phyloP scores from a whole-genome alignment of 2,329 filamentous ascomycete genomes.

The Aureobasidium leucospermi region DNA sequence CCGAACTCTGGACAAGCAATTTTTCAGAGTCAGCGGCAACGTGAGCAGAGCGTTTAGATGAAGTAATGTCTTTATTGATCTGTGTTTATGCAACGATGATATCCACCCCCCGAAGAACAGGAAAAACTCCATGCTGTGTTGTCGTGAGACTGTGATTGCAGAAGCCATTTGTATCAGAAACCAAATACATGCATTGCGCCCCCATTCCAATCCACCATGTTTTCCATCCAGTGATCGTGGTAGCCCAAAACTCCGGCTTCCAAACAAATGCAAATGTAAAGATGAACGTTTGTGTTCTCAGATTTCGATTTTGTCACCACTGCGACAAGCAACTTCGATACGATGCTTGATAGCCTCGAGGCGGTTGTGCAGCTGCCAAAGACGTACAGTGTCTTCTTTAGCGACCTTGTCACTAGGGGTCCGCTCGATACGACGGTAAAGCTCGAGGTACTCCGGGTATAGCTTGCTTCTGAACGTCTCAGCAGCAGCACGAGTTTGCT shows the following conservation, averaged over 20 bases:
- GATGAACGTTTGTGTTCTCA: background rate
- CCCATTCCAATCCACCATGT: background rate
- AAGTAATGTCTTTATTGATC: background rate
- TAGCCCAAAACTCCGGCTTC: background rate
- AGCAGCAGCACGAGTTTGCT: conserved; percentile 32
- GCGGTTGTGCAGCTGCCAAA: conserved; percentile 48
- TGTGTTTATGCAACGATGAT: background rate
- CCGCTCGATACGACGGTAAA: conserved; percentile 41
- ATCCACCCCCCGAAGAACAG: too few species aligned
- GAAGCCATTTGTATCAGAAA: background rate
- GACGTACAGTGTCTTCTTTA: conserved; percentile 41
- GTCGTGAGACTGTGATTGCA: background rate
- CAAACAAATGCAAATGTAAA: background rate
- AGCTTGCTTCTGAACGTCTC: conserved; percentile 47
- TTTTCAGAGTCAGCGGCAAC: background rate
- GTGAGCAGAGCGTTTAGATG: background rate
- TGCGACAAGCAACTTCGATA: conserved; percentile 30
- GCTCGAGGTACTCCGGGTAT: conserved; percentile 50
- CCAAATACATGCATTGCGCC: background rate
- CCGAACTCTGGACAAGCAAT: too few species aligned
- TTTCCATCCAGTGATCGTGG: background rate
- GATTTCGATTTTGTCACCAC: background rate
- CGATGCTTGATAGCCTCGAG: conserved; percentile 52
- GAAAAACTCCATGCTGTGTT: background rate
- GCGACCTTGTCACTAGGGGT: conserved; percentile 20